These are phyloP conservation scores for Globisporangium spinosum DNA, from an alignment of 352 stramenopile genomes.

Conservation along the genomic window DNA sequence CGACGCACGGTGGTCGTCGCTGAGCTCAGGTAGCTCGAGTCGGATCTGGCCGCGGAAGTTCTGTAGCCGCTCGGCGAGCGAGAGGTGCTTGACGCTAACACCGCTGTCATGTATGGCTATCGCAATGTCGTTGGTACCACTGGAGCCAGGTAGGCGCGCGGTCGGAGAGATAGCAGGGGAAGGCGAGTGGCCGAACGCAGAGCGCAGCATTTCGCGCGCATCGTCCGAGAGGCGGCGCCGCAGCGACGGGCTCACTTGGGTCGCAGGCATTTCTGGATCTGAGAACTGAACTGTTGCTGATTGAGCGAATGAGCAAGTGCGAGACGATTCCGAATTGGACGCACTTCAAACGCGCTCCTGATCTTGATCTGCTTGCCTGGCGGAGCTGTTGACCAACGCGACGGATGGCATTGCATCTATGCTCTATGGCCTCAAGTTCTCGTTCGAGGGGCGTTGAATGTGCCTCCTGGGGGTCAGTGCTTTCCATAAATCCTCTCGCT, in stretches of 20 bases:
- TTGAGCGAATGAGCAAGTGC: not conserved
- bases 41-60: conserved; percentile 43
- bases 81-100: conserved; percentile 21
- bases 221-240: conserved; percentile 56
- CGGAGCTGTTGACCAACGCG: not conserved
- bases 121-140: not conserved
- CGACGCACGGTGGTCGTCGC: not conserved
- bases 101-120: not conserved
- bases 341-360: not conserved
- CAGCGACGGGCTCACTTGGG: conserved; percentile 43
- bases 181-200: conserved; percentile 22
- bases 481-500: not conserved
- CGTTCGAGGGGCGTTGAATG: not conserved
- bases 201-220: conserved; percentile 45
- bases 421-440: not conserved
- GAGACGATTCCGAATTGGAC: conserved; percentile 9
- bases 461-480: too few species aligned
- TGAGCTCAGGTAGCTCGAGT: conserved; percentile 27
- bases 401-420: not conserved
- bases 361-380: not conserved
- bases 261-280: conserved; percentile 38
- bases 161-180: not conserved
- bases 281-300: not conserved
- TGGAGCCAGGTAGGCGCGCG: not conserved
- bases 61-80: conserved; percentile 37